These are phyloP conservation scores for Neoascochyta sp. DNA, from an alignment of 2,329 filamentous ascomycete species.

Conservation along the genomic window DNA sequence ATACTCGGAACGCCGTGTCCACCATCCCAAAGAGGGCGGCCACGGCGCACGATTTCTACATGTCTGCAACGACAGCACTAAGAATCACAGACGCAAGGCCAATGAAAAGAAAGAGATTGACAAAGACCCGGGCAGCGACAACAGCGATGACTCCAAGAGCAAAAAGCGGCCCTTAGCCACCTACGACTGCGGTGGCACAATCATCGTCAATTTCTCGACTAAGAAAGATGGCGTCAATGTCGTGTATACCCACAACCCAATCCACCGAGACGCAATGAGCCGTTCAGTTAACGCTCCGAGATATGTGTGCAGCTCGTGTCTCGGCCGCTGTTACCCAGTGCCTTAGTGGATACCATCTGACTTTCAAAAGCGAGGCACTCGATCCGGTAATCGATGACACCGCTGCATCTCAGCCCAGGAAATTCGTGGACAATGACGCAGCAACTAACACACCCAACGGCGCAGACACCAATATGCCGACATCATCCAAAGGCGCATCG, in stretches of 20 bases:
- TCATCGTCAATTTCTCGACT: conserved; percentile 35
- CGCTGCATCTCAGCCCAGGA: too few relatives aligned
- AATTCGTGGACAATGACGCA: too few relatives aligned
- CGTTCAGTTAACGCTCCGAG: conserved; percentile 11
- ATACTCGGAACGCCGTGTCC: conserved; percentile 31
- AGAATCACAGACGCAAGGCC: conserved; percentile 27
- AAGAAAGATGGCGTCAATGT: conserved; percentile 35
- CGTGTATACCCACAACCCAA: conserved; percentile 36
- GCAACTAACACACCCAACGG: too few relatives aligned
- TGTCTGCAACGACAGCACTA: conserved; percentile 33
- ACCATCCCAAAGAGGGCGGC: conserved; percentile 21
- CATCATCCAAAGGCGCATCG: too few relatives aligned
- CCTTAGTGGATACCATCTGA: too few relatives aligned
- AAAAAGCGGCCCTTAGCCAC: conserved; percentile 14
- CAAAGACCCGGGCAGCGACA: too few relatives aligned
- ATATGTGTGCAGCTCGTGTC: too few relatives aligned
- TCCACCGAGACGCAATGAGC: conserved; percentile 26
- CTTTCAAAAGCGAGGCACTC: too few relatives aligned
- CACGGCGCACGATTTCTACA: conserved; percentile 34
- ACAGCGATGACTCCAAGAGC: conserved; percentile 6
- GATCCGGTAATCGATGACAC: too few relatives aligned
- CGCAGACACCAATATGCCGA: too few relatives aligned
- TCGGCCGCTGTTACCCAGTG: too few relatives aligned
- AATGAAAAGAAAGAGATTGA: conserved; percentile 19
- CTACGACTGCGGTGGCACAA: conserved; percentile 34